Percentiles rank a stretch among this genome's conserved stretches.
Conservation (phyloP, 2,329 filamentous ascomycete species). For the Aspergillus nomiae region DNA sequence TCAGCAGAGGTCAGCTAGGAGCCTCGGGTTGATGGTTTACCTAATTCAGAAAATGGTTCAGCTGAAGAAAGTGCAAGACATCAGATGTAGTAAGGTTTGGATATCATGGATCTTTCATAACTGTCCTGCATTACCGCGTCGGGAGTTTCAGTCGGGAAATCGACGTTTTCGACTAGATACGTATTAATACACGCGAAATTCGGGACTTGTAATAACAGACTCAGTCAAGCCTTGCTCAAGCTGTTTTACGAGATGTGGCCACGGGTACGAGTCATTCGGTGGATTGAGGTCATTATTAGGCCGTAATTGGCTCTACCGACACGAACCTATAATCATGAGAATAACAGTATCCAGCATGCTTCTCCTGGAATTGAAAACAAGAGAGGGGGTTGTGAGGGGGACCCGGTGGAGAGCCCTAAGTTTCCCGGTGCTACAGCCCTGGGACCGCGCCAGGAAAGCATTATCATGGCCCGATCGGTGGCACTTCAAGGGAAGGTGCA, state of each 20-base stretch:
- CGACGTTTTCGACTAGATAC: background rate
- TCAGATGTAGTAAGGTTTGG: background rate
- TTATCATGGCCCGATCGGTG: conserved; percentile 18
- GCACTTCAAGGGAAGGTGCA: conserved; percentile 38
- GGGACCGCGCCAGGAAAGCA: conserved; percentile 27
- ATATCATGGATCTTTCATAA: background rate
- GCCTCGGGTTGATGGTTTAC: background rate
- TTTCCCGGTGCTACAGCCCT: conserved; percentile 41
- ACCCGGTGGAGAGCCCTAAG: conserved; percentile 28
- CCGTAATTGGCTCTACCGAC: background rate
- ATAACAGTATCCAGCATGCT: background rate
- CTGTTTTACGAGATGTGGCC: background rate
- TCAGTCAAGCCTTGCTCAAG: background rate
- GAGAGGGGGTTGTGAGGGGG: conserved; percentile 16
- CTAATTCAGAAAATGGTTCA: conserved; percentile 2
- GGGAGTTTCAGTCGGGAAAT: background rate
- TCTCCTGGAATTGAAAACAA: background rate
- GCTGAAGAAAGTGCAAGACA: conserved; percentile 7
- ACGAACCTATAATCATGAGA: background rate
- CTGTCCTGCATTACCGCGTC: background rate
- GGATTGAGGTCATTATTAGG: background rate
- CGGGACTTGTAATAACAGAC: background rate
- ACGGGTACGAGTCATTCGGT: background rate
- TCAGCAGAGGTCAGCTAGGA: background rate
- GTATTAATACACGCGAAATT: background rate